Evolutionary conservation across 305 asterid genomes (phyloP).

Genomic region (Petunia hybrid): DNA sequence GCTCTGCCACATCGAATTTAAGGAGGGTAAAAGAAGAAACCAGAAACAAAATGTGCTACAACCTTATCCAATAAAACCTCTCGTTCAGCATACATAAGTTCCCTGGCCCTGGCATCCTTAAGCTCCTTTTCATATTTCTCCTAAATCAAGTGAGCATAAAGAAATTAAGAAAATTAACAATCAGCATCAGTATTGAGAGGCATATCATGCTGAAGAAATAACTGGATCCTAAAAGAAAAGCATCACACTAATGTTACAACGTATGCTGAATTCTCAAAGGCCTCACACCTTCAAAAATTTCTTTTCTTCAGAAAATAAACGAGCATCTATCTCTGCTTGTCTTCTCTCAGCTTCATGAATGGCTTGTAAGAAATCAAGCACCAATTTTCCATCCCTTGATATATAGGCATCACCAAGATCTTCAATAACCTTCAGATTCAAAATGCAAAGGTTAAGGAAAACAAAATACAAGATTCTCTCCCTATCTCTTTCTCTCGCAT

Average conservation of each 20-base stretch:
- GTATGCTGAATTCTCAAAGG: conserved; percentile 6
- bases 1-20: background rate
- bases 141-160: conserved; percentile 55
- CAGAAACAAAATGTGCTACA: conserved; percentile 25
- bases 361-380: conserved; percentile 91
- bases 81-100: conserved; percentile 98
- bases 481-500: background rate
- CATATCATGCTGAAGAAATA: background rate
- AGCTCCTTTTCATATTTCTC: conserved; percentile 93
- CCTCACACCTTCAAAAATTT: conserved; percentile 70
- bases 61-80: conserved; percentile 96
- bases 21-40: background rate
- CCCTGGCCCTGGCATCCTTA: conserved; percentile 93
- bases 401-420: conserved; percentile 60
- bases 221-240: conserved; percentile 1
- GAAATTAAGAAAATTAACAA: conserved; percentile 31
- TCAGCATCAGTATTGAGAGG: background rate
- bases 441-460: conserved; percentile 30
- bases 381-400: conserved; percentile 85
- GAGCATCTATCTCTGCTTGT: conserved; percentile 86
- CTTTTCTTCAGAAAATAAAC: conserved; percentile 67
- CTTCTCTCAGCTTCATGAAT: conserved; percentile 96
- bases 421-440: conserved; percentile 61
- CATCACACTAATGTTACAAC: conserved; percentile 21
- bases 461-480: conserved; percentile 17